Base-by-base conservation (phyloP, 371 early-diverging fungal species). In the Circinella umbellata region DNA sequence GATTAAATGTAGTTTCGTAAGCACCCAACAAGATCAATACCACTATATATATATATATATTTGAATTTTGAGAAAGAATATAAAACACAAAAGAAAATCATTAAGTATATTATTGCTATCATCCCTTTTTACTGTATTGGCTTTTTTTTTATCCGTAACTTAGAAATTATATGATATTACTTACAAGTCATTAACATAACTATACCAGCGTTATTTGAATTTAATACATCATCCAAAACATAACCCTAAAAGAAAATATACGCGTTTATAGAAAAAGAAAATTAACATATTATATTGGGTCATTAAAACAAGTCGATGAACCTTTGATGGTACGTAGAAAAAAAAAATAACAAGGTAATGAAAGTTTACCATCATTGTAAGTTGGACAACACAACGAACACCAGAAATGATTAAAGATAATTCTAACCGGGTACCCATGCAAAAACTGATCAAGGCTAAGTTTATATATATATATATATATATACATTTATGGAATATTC, bases 321-420 rank as follows among this genome's bases (percentile, higher is more conserved):
- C 27, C 2, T 27, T 27, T 27, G 27, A 1, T 27, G 5, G 15
- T 51, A 51, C 0, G 51, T 17, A 51, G 15, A 15, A 51, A n/a
- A 4, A 49, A 8, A 63, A 42, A 39, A n/a, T 37, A 20, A 14
- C 4, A 47, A 10, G 35, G 4, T 67, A 42, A 1, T 42, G 11
- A 3, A 9, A 42, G 4, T 27, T 47, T 77, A 84, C 84, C 80
- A 81, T 84, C 48, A 84, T 54, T 14, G 82, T 76, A 13, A 84
- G 64, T 64, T 84, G 84, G 27, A 80, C 64, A 7, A 84, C 80
- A 70, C 84, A 84, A 67, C 84, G 71, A 51, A 81, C 61, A 11
- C 78, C 76, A 5, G 82, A 75, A 37, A 81, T 67, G 14, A 84
- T 73, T 4, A 84, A 61, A 3, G 81, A 76, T 11, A 77, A 10